Evolutionary conservation across 176 grass and related monocot genomes (phyloP).

Genomic region (Tuctoria greenei): DNA sequence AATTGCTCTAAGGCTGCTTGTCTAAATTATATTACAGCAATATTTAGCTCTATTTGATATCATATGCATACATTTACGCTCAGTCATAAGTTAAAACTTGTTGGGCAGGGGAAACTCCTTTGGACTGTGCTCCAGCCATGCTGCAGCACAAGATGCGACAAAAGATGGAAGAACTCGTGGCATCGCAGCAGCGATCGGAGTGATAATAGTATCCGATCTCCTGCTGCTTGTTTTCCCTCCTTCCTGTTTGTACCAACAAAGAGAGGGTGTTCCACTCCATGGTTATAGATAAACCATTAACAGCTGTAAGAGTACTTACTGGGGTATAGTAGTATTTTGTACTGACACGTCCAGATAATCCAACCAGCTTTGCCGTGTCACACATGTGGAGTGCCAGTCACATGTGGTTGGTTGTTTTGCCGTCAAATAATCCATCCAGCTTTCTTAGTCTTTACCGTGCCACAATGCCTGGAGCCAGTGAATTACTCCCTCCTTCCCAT

Average conservation of each 20-base stretch:
- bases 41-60: not conserved
- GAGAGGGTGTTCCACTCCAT: not conserved
- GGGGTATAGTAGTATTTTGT: not conserved
- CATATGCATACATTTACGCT: not conserved
- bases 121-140: slow-evolving; percentile 97
- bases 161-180: slow-evolving; percentile 58
- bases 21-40: not conserved
- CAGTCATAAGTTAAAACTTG: not conserved
- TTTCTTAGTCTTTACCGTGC: not conserved
- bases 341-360: not conserved
- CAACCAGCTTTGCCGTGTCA: too few species aligned
- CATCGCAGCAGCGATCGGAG: slow-evolving; percentile 13
- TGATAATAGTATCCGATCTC: not conserved
- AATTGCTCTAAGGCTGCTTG: not conserved
- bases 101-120: slow-evolving; percentile 85
- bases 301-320: slow-evolving; percentile 1
- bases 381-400: not conserved
- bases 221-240: too few species aligned
- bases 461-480: not conserved
- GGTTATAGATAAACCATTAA: slow-evolving; percentile 14
- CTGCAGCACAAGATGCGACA: slow-evolving; percentile 93
- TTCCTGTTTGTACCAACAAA: slow-evolving; percentile 11
- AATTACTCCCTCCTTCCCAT: too few species aligned
- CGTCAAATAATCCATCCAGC: slow-evolving; percentile 6
- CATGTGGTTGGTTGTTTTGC: not conserved